These are phyloP conservation scores for Emergomyces orientalis DNA, from an alignment of 2,329 filamentous ascomycete genomes.

Conservation along the genomic window DNA sequence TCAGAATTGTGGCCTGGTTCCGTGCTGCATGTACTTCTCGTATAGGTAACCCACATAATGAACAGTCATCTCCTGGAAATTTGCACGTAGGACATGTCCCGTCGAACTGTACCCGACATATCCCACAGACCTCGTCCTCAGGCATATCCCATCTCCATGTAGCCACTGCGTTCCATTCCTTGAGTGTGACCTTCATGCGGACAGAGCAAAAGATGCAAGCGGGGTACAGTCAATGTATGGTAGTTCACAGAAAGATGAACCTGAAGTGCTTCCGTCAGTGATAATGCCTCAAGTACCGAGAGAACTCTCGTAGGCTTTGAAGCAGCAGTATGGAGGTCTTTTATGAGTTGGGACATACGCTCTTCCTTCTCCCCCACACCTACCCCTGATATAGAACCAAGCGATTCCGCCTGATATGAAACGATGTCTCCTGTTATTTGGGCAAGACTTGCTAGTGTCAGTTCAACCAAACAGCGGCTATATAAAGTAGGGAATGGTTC, in stretches of 20 bases:
- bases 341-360: not conserved
- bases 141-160: slow-evolving; percentile 98
- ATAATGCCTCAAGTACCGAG: not conserved
- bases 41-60: slow-evolving; percentile 56
- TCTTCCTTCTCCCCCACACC: slow-evolving; percentile 16
- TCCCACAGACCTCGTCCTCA: slow-evolving; percentile 94
- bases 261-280: no score
- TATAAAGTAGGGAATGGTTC: not conserved
- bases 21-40: slow-evolving; percentile 4
- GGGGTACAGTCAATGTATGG: not conserved
- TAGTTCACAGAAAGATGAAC: not conserved
- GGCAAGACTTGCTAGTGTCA: not conserved
- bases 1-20: not conserved
- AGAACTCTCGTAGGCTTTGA: no score
- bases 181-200: slow-evolving; percentile 89
- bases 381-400: slow-evolving; percentile 1
- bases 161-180: slow-evolving; percentile 85
- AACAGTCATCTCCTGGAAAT: slow-evolving; percentile 93
- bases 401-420: not conserved
- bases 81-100: slow-evolving; percentile 97
- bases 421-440: not conserved
- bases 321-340: not conserved
- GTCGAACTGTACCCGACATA: slow-evolving; percentile 96
- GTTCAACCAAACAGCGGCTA: not conserved
- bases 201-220: not conserved